Conservation (phyloP, 257 asterid species). For the Vinca minor region DNA sequence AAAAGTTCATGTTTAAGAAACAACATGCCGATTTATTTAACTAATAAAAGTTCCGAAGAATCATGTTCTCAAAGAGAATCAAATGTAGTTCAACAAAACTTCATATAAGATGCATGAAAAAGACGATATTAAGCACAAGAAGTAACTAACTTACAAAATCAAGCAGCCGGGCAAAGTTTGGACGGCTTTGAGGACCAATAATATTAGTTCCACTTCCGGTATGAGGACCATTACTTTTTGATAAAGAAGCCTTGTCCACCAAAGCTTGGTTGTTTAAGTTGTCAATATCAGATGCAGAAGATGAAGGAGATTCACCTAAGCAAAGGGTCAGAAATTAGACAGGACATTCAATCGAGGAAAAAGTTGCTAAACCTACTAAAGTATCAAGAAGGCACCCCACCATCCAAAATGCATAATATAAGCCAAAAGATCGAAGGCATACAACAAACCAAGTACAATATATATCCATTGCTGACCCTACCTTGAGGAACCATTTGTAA, state of each 20-base stretch:
- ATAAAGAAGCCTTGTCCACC: slow-evolving; percentile 45
- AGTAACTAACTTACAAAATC: slow-evolving; percentile 67
- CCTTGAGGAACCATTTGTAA: slow-evolving; percentile 71
- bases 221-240: slow-evolving; percentile 52
- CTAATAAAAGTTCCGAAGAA: background rate
- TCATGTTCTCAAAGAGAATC: slow-evolving; percentile 1
- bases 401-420: too few species aligned
- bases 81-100: background rate
- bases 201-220: slow-evolving; percentile 51
- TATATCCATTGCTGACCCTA: slow-evolving; percentile 18
- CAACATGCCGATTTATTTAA: background rate
- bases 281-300: slow-evolving; percentile 90
- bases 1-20: background rate
- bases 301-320: slow-evolving; percentile 91
- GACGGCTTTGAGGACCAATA: slow-evolving; percentile 53
- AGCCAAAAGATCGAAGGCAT: too few species aligned
- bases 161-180: slow-evolving; percentile 57
- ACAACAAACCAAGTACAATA: too few species aligned
- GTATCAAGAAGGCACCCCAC: too few species aligned
- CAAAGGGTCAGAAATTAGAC: slow-evolving; percentile 23
- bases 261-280: slow-evolving; percentile 63
- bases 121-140: background rate
- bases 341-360: background rate
- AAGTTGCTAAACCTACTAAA: too few species aligned
- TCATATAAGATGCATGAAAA: background rate